A percentile compares a stretch with the other conserved stretches of the same genome.
Conservation (phyloP, 345 rosid species). For the Balakata baccata region DNA sequence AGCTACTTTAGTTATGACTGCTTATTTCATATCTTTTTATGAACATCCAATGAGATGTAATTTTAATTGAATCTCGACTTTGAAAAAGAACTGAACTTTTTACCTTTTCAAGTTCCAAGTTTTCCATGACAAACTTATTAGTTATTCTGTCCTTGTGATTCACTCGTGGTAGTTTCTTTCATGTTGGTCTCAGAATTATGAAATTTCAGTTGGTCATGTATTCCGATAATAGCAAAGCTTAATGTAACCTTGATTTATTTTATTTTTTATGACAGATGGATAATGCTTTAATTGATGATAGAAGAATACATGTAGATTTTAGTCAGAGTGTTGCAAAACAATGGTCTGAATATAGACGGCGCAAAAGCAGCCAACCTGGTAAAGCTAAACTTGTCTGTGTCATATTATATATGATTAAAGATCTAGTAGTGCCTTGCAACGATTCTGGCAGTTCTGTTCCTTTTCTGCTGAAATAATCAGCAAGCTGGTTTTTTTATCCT, state of each 20-base stretch:
- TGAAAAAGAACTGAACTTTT: background rate
- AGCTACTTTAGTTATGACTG: background rate
- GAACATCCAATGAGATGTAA: background rate
- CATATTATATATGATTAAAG: background rate
- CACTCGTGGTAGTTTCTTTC: background rate
- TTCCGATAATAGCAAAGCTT: background rate
- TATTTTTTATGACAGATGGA: constrained; percentile 63
- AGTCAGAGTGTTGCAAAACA: constrained; percentile 94
- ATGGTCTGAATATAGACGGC: constrained; percentile 74
- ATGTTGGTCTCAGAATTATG: background rate
- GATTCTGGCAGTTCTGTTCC: background rate
- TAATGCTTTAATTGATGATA: constrained; percentile 93
- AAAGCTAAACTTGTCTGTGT: constrained; percentile 39
- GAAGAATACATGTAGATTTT: constrained; percentile 95
- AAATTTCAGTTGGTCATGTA: background rate
- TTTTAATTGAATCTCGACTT: background rate
- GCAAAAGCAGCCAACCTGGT: constrained; percentile 48
- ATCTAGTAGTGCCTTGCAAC: background rate
- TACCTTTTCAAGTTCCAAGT: background rate
- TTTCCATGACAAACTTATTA: background rate
- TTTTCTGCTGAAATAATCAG: background rate
- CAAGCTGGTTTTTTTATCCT: background rate
- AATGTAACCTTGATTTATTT: background rate
- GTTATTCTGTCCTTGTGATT: background rate
- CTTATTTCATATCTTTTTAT: background rate